Evolutionary conservation across 169 alveolate species (phyloP).

Genomic region (Cryptosporidium canis): DNA sequence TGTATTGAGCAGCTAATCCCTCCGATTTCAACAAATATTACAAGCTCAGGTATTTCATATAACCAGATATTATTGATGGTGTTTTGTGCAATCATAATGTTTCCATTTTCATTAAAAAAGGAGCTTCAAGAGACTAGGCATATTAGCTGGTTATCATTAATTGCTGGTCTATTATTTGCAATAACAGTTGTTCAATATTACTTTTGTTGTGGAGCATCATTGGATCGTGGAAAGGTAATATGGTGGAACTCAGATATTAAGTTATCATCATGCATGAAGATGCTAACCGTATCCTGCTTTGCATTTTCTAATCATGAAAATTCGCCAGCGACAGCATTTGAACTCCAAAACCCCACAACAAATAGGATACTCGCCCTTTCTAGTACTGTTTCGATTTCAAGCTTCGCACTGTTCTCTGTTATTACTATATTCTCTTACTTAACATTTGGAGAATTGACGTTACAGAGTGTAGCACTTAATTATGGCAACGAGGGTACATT

Average conservation of each 20-base stretch:
- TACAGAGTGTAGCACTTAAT: slow-evolving; percentile 57
- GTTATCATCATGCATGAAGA: slow-evolving; percentile 19
- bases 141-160: slow-evolving; percentile 69
- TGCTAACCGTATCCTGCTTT: slow-evolving; percentile 64
- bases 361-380: slow-evolving; percentile 51
- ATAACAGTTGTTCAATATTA: slow-evolving; percentile 53
- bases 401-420: slow-evolving; percentile 5
- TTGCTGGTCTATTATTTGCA: slow-evolving; percentile 56
- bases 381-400: slow-evolving; percentile 47
- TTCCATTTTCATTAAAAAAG: slow-evolving; percentile 54
- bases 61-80: slow-evolving; percentile 27
- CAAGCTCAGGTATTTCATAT: slow-evolving; percentile 20
- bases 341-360: slow-evolving; percentile 46
- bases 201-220: slow-evolving; percentile 15
- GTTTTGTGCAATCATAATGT: slow-evolving; percentile 49
- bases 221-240: slow-evolving; percentile 37
- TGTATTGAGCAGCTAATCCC: slow-evolving; percentile 64
- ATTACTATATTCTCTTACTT: slow-evolving; percentile 46
- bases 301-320: slow-evolving; percentile 72
- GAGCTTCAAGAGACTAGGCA: slow-evolving; percentile 56
- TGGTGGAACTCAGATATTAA: slow-evolving; percentile 59
- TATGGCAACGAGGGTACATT: slow-evolving; percentile 40
- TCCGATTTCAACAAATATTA: slow-evolving; percentile 22
- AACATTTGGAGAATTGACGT: slow-evolving; percentile 50
- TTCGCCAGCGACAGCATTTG: slow-evolving; percentile 66